Evolutionary conservation across 2,329 filamentous ascomycete genomes (phyloP).

Genomic region (Thielaviopsis euricoi): DNA sequence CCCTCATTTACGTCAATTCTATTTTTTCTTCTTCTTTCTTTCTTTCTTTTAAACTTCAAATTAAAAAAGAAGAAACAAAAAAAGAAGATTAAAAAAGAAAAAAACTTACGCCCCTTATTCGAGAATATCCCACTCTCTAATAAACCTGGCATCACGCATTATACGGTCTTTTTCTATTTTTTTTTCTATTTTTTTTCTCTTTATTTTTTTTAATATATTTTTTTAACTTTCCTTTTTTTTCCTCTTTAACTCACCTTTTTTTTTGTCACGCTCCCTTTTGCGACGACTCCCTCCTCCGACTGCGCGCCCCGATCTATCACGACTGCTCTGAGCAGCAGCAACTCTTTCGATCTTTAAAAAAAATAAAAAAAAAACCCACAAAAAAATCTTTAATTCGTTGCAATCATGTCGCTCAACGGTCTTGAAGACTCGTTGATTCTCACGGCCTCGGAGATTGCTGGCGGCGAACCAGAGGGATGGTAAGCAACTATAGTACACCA

Average conservation of each 20-base stretch:
- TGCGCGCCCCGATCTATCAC: conserved; percentile 1
- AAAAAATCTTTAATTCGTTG: conserved; percentile 9
- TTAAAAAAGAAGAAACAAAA: background rate
- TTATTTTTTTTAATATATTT: background rate
- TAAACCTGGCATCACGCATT: background rate
- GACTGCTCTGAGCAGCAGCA: conserved; percentile 5
- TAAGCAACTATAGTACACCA: conserved; percentile 33
- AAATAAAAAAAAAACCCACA: background rate
- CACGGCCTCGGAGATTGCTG: conserved; percentile 68
- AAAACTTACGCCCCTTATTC: background rate
- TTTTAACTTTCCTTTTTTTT: conserved; percentile 6
- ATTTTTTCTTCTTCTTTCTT: conserved; percentile 1
- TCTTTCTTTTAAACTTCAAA: background rate
- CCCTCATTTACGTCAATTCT: background rate
- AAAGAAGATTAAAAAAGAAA: background rate
- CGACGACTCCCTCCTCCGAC: background rate
- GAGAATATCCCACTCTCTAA: background rate
- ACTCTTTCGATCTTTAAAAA: background rate
- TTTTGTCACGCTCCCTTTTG: background rate
- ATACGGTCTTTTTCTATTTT: background rate
- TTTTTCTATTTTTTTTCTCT: background rate
- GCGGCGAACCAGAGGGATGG: conserved; percentile 85
- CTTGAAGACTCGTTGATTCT: conserved; percentile 66
- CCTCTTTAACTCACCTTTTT: background rate
- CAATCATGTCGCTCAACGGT: conserved; percentile 84